These are phyloP conservation scores for Diaporthe eres DNA, from an alignment of 2,329 filamentous ascomycete genomes.

Conservation along the genomic window DNA sequence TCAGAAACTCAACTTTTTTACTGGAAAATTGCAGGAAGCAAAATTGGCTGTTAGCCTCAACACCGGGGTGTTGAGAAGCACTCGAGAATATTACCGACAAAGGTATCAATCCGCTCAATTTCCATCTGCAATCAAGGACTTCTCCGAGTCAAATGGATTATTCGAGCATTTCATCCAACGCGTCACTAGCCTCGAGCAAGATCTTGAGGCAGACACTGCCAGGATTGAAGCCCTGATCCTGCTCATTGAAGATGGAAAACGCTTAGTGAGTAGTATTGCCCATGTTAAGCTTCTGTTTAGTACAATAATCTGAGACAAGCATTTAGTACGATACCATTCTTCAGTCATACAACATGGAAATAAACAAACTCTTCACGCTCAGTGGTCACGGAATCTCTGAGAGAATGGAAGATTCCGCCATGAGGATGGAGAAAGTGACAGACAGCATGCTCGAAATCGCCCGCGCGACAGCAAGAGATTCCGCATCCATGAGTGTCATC, in stretches of 20 bases:
- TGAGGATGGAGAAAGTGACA: slow-evolving; percentile 23
- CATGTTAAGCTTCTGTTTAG: accelerated
- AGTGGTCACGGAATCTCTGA: slow-evolving; percentile 5
- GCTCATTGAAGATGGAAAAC: slow-evolving; percentile 7
- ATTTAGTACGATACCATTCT: slow-evolving; percentile 18
- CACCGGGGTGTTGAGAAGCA: background rate
- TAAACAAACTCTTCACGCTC: slow-evolving; percentile 22
- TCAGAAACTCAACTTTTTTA: background rate
- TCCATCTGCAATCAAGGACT: background rate
- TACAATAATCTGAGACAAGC: background rate
- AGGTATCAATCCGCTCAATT: background rate
- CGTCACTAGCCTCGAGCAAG: background rate
- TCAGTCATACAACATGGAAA: slow-evolving; percentile 26
- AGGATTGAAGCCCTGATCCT: background rate
- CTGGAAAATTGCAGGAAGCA: background rate
- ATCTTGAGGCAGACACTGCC: background rate
- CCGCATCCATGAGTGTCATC: slow-evolving; percentile 51
- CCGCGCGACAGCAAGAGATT: slow-evolving; percentile 61
- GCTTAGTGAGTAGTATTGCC: background rate
- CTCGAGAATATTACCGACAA: slow-evolving; percentile 7
- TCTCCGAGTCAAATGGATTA: background rate
- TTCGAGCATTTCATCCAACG: background rate
- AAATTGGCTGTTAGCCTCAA: slow-evolving; percentile 13
- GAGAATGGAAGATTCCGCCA: slow-evolving; percentile 12
- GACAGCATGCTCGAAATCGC: slow-evolving; percentile 63